A percentile compares a stretch with the other conserved stretches of the same genome.
phyloP scores from a whole-genome alignment of 106 monocot species.

The Narthecium ossifragum region DNA sequence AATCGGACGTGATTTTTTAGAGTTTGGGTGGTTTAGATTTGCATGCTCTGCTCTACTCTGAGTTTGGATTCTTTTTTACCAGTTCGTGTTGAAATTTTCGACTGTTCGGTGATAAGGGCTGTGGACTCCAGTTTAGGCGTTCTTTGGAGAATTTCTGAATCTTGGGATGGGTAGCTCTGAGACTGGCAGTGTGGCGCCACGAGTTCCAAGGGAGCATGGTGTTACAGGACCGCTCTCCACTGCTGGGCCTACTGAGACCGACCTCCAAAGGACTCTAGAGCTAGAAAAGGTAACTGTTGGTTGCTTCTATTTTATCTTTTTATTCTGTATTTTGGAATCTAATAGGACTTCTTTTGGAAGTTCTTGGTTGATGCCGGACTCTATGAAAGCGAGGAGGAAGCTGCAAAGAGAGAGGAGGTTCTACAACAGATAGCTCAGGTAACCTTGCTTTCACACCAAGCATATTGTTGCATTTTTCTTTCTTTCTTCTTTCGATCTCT shows the following conservation, averaged over 20 bases:
- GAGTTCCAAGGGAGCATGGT: conserved; percentile 32
- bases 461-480: no score
- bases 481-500: no score
- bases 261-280: conserved; percentile 54
- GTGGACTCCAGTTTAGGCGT: no score
- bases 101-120: no score
- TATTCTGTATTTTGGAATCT: background rate
- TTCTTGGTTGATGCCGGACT: conserved; percentile 73
- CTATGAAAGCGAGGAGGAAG: conserved; percentile 72
- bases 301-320: conserved; percentile 2
- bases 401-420: conserved; percentile 60
- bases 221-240: conserved; percentile 64
- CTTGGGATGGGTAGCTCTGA: conserved; percentile 46
- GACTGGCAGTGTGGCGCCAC: conserved; percentile 2
- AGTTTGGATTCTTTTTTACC: no score
- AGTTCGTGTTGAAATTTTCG: no score
- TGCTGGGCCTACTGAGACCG: conserved; percentile 58
- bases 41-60: no score
- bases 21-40: no score
- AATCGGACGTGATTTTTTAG: no score
- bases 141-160: background rate
- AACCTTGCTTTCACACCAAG: no score
- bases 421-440: conserved; percentile 70
- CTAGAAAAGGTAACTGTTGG: conserved; percentile 87
- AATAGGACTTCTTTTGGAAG: conserved; percentile 20